These are phyloP conservation scores for Dunaliella primolecta DNA, from an alignment of 139 green algal species.

Conservation along the genomic window DNA sequence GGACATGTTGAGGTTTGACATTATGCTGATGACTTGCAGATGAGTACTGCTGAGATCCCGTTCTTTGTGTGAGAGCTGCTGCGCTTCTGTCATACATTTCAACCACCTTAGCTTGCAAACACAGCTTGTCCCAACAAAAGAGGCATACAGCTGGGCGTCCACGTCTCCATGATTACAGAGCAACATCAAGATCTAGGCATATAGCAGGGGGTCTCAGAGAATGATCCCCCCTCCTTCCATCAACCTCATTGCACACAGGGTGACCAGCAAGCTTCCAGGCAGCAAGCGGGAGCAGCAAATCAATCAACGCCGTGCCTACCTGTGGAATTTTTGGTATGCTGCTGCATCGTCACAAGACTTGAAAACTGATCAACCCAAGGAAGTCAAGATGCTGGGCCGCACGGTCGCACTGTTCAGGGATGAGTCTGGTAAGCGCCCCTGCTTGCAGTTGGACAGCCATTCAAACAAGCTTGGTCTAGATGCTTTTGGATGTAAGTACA, in stretches of 20 bases:
- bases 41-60: neutral
- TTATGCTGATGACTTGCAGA: neutral
- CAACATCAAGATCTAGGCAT: too few relatives aligned
- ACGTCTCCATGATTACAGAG: too few relatives aligned
- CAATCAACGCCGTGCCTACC: slow-evolving; percentile 47
- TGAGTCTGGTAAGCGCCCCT: slow-evolving; percentile 24
- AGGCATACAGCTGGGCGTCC: too few relatives aligned
- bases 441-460: too few relatives aligned
- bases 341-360: slow-evolving; percentile 60
- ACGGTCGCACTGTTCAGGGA: slow-evolving; percentile 72
- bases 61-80: neutral
- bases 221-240: too few relatives aligned
- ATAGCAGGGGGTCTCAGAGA: too few relatives aligned
- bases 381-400: slow-evolving; percentile 71
- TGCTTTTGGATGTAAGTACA: too few relatives aligned
- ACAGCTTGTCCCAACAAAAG: too few relatives aligned
- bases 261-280: neutral
- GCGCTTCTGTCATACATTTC: neutral
- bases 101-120: too few relatives aligned
- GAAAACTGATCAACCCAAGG: slow-evolving; percentile 44
- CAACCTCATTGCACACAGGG: too few relatives aligned
- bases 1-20: too few relatives aligned
- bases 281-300: slow-evolving; percentile 61
- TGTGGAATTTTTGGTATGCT: slow-evolving; percentile 71
- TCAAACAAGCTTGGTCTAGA: too few relatives aligned